Base-by-base conservation (phyloP, 78 protist genomes). In the Planoprotostelium fungivorum region DNA sequence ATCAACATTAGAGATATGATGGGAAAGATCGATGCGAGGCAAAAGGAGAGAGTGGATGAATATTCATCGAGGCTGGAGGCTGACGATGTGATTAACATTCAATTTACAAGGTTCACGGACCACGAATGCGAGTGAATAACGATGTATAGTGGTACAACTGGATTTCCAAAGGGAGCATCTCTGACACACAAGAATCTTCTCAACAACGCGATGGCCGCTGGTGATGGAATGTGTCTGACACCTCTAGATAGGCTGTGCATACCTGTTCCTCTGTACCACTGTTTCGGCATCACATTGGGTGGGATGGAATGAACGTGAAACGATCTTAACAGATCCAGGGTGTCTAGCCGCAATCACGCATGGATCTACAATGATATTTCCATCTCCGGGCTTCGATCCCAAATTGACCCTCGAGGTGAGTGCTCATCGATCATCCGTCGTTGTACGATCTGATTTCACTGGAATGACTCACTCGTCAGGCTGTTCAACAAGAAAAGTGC, bases 221-320 rank as follows among this genome's bases (percentile, higher is more conserved):
- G 94, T 9, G 36, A 39, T 29, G 37, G 84, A 0, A 25, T 92
- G 35, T 10, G 1, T 0, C 90, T 87, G 63, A 9, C 93, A 1
- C 37, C 34, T 1, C 16, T 0, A 0, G 96, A 92, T 37, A 34
- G 35, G 39, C 51, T 96, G 36, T 93, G 95, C 89, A 38, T 96
- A 1, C 98, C 98, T 34, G 98, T 96, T 23, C 98, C 98, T 29
- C 93, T 96, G 31, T 96, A 93, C 89, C 96, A 94, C 85, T 94
- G 96, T 36, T 94, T 96, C 84, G 98, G 98, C 36, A 29, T 91
- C 34, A 96, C 94, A 16, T 0, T 94, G 63, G 96, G 95, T 25
- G 86, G 37, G 36, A 90, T 1, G 38, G 88, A 1, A 31, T 37
- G 5, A 63, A 34, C 36, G 16, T 86, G 37, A 51, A 9, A 51